Conservation (phyloP, 768 basidiomycete genomes). For the Leccinum subgranulosum region DNA sequence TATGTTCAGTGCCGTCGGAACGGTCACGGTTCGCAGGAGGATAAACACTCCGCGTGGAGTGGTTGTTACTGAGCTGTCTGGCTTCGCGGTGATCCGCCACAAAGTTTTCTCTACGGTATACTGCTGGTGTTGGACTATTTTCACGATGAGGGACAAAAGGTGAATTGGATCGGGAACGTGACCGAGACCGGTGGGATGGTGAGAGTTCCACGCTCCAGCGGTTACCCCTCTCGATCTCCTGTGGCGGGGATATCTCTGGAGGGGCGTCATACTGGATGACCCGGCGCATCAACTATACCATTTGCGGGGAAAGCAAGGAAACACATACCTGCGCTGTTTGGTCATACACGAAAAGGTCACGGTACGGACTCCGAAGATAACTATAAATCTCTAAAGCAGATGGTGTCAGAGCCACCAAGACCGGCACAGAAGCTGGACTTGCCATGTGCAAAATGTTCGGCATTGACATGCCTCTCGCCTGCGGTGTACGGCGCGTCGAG, state of each 20-base stretch:
- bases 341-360: conserved; percentile 82
- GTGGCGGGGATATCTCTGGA: conserved; percentile 38
- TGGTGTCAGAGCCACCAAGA: background rate
- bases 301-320: background rate
- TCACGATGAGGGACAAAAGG: conserved; percentile 7
- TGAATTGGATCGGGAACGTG: conserved; percentile 25
- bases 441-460: conserved; percentile 96
- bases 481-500: conserved; percentile 58
- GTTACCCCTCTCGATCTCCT: conserved; percentile 18
- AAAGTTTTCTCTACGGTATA: conserved; percentile 2
- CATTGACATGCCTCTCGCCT: conserved; percentile 60
- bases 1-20: background rate
- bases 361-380: conserved; percentile 85
- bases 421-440: conserved; percentile 19
- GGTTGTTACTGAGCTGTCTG: background rate
- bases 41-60: conserved; percentile 1
- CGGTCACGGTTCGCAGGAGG: conserved; percentile 3
- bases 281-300: conserved; percentile 6
- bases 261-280: conserved; percentile 56
- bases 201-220: conserved; percentile 27
- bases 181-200: conserved; percentile 24
- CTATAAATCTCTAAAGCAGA: conserved; percentile 70
- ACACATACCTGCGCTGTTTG: conserved; percentile 68
- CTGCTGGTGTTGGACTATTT: background rate
- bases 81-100: conserved; percentile 4